These are phyloP conservation scores for Syncephalastrum monosporum DNA, from an alignment of 371 early-diverging fungal genomes.

Conservation along the genomic window DNA sequence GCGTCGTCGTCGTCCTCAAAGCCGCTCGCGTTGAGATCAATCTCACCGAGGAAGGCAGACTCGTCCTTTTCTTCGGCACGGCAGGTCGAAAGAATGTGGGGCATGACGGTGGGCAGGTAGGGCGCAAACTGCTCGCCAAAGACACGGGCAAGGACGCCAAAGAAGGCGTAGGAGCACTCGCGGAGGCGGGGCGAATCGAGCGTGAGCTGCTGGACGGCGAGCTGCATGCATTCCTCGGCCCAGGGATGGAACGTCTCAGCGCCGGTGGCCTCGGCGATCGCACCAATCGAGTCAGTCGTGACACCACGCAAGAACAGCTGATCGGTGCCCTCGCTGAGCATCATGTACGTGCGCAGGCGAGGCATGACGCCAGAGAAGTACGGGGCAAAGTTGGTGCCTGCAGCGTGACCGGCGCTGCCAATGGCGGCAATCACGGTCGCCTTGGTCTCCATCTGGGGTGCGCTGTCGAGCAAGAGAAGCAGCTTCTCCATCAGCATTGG, in stretches of 20 bases:
- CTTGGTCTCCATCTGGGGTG: constrained; percentile 60
- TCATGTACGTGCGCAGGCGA: constrained; percentile 73
- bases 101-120: constrained; percentile 74
- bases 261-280: constrained; percentile 87
- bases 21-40: constrained; percentile 40
- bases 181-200: constrained; percentile 73
- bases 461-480: constrained; percentile 65
- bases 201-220: constrained; percentile 78
- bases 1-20: constrained; percentile 56
- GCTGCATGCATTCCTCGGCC: constrained; percentile 67
- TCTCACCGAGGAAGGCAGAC: constrained; percentile 40
- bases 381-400: constrained; percentile 72
- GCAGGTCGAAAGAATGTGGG: constrained; percentile 74
- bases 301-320: constrained; percentile 82
- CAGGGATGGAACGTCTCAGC: constrained; percentile 79
- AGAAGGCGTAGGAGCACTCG: constrained; percentile 86
- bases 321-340: constrained; percentile 58
- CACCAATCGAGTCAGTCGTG: constrained; percentile 84
- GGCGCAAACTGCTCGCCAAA: constrained; percentile 82
- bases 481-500: constrained; percentile 81
- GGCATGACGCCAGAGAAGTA: constrained; percentile 78
- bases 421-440: constrained; percentile 80
- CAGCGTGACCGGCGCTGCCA: constrained; percentile 86
- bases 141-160: constrained; percentile 78
- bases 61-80: constrained; percentile 67